Evolutionary conservation across 225 moss, liverwort and hornwort genomes (phyloP).

Genomic region (Lunularia cruciata): DNA sequence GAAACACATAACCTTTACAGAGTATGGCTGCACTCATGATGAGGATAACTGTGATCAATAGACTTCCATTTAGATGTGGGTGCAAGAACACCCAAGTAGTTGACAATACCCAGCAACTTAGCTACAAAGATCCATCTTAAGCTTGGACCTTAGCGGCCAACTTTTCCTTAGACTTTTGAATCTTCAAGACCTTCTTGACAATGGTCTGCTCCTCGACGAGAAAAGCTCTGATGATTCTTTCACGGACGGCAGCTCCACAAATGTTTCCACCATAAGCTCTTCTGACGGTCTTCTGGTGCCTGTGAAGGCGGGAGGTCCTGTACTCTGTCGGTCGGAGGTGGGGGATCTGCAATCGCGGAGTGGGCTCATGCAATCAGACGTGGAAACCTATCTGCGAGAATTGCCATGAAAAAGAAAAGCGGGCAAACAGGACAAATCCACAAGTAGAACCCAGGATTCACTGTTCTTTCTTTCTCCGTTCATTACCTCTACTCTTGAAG

Average conservation of each 20-base stretch:
- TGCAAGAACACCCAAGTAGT: conserved; percentile 3
- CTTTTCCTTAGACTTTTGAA: conserved; percentile 73
- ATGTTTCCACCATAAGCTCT: conserved; percentile 79
- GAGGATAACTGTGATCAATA: neutral
- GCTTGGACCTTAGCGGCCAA: conserved; percentile 58
- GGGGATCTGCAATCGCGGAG: conserved; percentile 43
- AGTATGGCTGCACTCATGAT: neutral
- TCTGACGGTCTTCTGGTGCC: conserved; percentile 73
- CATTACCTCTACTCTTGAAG: no score
- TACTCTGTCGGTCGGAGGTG: conserved; percentile 81
- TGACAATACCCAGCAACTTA: conserved; percentile 3
- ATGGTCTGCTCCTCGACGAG: conserved; percentile 70
- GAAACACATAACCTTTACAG: neutral
- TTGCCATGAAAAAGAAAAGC: neutral
- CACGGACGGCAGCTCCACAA: conserved; percentile 71
- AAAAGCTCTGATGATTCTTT: conserved; percentile 73
- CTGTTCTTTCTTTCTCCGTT: no score
- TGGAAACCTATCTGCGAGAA: neutral
- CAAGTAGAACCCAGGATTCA: no score
- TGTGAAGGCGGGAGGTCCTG: conserved; percentile 68
- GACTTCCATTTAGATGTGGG: conserved; percentile 4
- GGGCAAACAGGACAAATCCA: neutral
- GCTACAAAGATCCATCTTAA: conserved; percentile 11
- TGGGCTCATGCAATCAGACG: neutral
- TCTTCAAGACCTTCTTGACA: conserved; percentile 74